Conservation (phyloP, 192 early-diverging fungal genomes). For the Rhizoclosmatium globosum region DNA sequence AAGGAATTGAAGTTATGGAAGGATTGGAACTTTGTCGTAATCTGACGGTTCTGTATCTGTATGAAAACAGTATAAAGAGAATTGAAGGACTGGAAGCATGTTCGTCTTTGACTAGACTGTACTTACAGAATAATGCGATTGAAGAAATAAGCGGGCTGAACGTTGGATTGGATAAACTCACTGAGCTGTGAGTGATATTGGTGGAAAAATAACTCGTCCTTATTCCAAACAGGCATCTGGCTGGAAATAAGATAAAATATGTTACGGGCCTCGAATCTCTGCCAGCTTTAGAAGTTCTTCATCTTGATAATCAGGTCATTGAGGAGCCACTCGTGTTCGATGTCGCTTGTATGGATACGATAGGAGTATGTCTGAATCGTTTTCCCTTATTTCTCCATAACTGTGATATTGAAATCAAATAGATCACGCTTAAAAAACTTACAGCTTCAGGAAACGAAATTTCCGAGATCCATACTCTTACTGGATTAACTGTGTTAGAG, state of each 20-base stretch:
- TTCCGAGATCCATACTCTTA: constrained; percentile 31
- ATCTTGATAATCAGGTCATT: constrained; percentile 57
- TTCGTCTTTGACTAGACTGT: constrained; percentile 47
- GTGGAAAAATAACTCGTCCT: neutral
- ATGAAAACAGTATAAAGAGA: constrained; percentile 58
- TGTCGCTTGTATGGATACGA: constrained; percentile 36
- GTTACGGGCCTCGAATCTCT: constrained; percentile 44
- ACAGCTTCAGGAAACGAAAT: constrained; percentile 45
- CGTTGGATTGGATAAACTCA: constrained; percentile 41
- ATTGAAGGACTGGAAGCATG: constrained; percentile 52
- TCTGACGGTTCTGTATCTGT: constrained; percentile 57
- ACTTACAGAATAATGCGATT: constrained; percentile 59
- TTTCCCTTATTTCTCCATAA: neutral
- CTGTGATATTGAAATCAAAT: neutral
- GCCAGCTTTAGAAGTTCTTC: constrained; percentile 52
- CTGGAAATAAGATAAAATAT: constrained; percentile 52
- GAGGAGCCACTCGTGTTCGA: constrained; percentile 45
- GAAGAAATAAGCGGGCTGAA: constrained; percentile 54
- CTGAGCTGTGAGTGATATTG: constrained; percentile 42
- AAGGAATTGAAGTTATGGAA: constrained; percentile 53
- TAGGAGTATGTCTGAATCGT: constrained; percentile 44
- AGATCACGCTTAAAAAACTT: constrained; percentile 34
- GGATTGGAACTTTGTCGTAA: constrained; percentile 51
- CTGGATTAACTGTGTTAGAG: constrained; percentile 36
- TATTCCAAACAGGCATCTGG: constrained; percentile 45